Conservation (phyloP, 129 eudicot genomes). For the Artemisia annua region DNA sequence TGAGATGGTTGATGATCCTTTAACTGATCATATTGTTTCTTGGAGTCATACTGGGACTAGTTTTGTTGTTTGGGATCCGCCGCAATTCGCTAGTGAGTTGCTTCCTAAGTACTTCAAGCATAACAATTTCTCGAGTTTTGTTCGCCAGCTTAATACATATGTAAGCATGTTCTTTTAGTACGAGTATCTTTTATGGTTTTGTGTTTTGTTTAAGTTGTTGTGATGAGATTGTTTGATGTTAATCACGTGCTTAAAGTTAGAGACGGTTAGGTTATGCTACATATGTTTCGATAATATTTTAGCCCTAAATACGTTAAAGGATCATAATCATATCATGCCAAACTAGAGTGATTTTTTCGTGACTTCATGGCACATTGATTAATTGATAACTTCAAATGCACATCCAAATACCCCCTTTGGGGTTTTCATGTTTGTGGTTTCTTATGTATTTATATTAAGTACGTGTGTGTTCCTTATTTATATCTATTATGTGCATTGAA, state of each 20-base stretch:
- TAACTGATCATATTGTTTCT: constrained; percentile 62
- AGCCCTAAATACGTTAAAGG: no score
- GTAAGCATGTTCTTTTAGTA: constrained; percentile 40
- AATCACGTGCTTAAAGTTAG: no score
- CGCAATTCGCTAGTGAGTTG: constrained; percentile 77
- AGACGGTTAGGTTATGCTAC: no score
- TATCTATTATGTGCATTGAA: not conserved
- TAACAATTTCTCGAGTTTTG: constrained; percentile 85
- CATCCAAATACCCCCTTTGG: no score
- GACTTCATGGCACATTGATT: no score
- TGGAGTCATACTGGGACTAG: constrained; percentile 75
- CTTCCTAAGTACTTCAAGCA: constrained; percentile 88
- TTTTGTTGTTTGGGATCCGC: constrained; percentile 87
- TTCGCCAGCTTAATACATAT: constrained; percentile 86
- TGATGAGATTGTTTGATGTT: not conserved
- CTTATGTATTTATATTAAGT: no score
- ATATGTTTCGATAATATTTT: no score
- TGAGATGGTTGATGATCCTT: constrained; percentile 77
- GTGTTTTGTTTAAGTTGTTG: no score
- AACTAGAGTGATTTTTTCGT: not conserved
- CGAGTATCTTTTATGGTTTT: no score
- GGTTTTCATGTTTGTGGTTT: no score
- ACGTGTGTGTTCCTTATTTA: not conserved
- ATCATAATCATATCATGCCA: not conserved
- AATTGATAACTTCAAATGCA: no score